Base-by-base conservation (phyloP, 306 rosid species). In the Malus asiatica region DNA sequence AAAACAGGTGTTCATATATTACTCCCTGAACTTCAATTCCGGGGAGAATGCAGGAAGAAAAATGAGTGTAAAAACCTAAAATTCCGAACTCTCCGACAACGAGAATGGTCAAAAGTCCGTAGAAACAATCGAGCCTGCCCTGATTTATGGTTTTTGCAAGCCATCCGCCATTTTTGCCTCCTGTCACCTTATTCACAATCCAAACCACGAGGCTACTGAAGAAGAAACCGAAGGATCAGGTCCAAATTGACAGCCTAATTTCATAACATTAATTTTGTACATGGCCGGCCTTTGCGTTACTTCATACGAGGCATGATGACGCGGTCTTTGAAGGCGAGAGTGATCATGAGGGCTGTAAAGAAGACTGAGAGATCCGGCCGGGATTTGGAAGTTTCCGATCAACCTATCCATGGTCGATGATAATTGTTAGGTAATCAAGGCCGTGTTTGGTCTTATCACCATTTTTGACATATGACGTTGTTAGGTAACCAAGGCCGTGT, bases 61-160 rank as follows among this genome's bases (percentile, higher is more conserved):
- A 15, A 48, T 6, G 20, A 48, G 8, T 1, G 53, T 48, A 48
- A 48, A 15, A 48, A 15, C 16, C 55, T 48, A 48, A 48, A 23
- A 15, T 48, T 48, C 6, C 20, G 0, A 15, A 48, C 55, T 48
- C 55, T 48, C 6, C 2, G 27, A 81, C 9, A 70, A 96, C 82
- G 0, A 94, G 73, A 67, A 85, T 63, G 45, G 96, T 80, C n/a
- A 92, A 79, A 29, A 92, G 86, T 33, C 83, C 95, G 79, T 90
- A 94, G 84, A 94, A 94, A 79, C 80, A 86, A 16, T 94, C 98
- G 14, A 94, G 96, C 80, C 96, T 87, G 3, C 94, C 91, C 19
- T 76, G n/a, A 80, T 94, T 88, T 66, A 94, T 85, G 15, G 90
- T 71, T 20, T 88, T 96, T 33, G 92, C 87, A n/a, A 91, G 88